Evolutionary conservation across 352 stramenopile species (phyloP), one percentile per base, ranked within the genome.

Genomic region (Globisporangium cylindrosporum): DNA sequence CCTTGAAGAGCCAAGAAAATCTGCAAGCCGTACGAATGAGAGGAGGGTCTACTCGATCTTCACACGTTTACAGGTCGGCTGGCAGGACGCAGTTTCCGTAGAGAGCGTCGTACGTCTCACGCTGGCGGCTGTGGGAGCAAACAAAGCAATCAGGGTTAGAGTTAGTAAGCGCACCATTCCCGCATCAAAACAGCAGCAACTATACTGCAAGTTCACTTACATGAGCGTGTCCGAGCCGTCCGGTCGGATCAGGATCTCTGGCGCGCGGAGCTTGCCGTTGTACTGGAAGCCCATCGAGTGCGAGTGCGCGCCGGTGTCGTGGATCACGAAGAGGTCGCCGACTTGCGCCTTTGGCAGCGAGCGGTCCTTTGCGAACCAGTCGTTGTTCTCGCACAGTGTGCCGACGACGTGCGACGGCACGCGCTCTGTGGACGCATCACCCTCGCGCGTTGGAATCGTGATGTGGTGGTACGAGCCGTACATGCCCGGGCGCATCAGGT

Each of bases 241-340:
- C 4, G 77, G 53, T 5, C 83, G 81, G 48, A 94, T 69, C 5
- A 97, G 84, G 41, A 97, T 75, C 67, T 97, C 90, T n/a, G 90
- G 89, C 7, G 90, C 89, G 22, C 90, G 87, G 59, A 97, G 80
- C 68, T 97, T 97, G 71, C 90, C 90, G 60, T 97, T 97, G 85
- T 97, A 97, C 76, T 97, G 90, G 72, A 97, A 97, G 32, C 90
- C 90, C 90, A 97, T 97, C 70, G 88, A 96, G 78, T 97, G 89
- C n/a, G 87, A 81, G 73, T 97, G 90, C 51, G 90, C 90, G 56
- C 90, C 90, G 2, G 88, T 94, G 74, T 97, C 90, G 76, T 97
- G 81, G 62, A 97, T 94, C 55, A 97, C 89, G 66, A 97, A 96
- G 27, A 97, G 71, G 68, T 97, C 90, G 59, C 88, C 89, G 15